phyloP scores from a whole-genome alignment of 2,329 filamentous ascomycete species.

The Trichoderma sp. region DNA sequence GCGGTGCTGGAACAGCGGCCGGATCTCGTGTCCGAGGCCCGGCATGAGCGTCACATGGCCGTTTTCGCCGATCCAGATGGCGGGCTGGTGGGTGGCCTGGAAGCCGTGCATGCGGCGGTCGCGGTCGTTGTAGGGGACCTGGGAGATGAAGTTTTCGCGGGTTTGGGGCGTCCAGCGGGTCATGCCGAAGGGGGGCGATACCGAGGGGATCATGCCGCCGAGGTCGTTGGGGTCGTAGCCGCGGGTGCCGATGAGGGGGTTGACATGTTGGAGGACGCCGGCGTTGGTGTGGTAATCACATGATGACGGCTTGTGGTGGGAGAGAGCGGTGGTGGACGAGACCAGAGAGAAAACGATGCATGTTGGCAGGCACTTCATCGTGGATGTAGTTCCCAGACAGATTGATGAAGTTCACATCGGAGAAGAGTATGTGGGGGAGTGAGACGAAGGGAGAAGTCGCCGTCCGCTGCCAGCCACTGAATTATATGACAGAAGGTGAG shows the following conservation, averaged over 20 bases:
- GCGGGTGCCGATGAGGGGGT: conserved; percentile 41
- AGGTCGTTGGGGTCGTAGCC: conserved; percentile 40
- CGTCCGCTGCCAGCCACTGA: neutral
- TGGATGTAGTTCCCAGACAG: neutral
- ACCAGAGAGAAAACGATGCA: neutral
- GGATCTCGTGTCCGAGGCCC: conserved; percentile 40
- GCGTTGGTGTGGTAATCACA: conserved; percentile 37
- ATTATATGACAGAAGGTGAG: neutral
- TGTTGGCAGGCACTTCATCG: neutral
- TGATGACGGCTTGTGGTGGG: neutral
- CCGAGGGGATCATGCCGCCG: conserved; percentile 44
- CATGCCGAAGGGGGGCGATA: conserved; percentile 50
- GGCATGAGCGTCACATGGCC: conserved; percentile 49
- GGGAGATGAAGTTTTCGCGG: conserved; percentile 52
- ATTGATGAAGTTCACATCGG: neutral
- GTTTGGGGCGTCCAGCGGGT: conserved; percentile 55
- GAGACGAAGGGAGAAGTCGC: neutral
- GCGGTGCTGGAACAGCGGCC: conserved; percentile 45
- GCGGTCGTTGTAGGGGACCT: conserved; percentile 50
- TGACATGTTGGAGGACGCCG: conserved; percentile 40
- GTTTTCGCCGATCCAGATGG: conserved; percentile 56
- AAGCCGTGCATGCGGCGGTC: conserved; percentile 51
- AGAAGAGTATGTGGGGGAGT: neutral
- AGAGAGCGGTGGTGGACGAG: neutral
- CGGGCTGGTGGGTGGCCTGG: conserved; percentile 54